Evolutionary conservation across 257 asterid genomes (phyloP).

Genomic region (Scutellaria baicalensis): DNA sequence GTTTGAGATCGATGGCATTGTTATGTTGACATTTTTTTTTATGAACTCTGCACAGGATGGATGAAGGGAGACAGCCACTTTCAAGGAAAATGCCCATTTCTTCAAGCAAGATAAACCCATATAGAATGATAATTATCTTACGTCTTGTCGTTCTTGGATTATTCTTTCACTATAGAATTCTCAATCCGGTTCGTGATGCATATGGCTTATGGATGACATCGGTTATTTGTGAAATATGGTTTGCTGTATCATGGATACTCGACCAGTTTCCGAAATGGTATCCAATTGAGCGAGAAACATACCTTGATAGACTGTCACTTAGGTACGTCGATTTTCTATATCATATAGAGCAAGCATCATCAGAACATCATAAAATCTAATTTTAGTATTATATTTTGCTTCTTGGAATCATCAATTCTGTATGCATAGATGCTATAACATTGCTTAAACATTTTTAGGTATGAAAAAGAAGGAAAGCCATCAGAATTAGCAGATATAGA

Average conservation of each 20-base stretch:
- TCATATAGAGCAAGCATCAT: too few relatives aligned
- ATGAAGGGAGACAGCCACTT: conserved; percentile 92
- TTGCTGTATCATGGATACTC: conserved; percentile 84
- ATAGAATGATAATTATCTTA: conserved; percentile 63
- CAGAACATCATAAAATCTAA: too few relatives aligned
- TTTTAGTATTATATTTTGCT: not conserved
- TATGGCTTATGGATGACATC: conserved; percentile 85
- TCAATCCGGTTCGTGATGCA: conserved; percentile 77
- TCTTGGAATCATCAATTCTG: not conserved
- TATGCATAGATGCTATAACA: not conserved
- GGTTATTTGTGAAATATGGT: conserved; percentile 94
- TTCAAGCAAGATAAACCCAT: conserved; percentile 85
- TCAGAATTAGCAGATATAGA: conserved; percentile 67
- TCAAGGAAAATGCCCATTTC: conserved; percentile 79
- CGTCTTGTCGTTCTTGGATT: conserved; percentile 78
- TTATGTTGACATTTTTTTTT: not conserved
- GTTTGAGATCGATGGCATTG: not conserved
- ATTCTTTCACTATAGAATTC: conserved; percentile 80
- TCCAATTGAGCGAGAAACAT: conserved; percentile 80
- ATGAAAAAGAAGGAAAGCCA: conserved; percentile 74
- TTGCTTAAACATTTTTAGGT: conserved; percentile 31
- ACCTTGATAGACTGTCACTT: conserved; percentile 84
- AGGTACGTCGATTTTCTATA: conserved; percentile 28
- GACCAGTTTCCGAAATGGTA: conserved; percentile 97
- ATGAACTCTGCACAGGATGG: conserved; percentile 55